phyloP scores from a whole-genome alignment of 2,329 filamentous ascomycete genomes.

The Ophiognomonia clavigignenti-juglandacearum region DNA sequence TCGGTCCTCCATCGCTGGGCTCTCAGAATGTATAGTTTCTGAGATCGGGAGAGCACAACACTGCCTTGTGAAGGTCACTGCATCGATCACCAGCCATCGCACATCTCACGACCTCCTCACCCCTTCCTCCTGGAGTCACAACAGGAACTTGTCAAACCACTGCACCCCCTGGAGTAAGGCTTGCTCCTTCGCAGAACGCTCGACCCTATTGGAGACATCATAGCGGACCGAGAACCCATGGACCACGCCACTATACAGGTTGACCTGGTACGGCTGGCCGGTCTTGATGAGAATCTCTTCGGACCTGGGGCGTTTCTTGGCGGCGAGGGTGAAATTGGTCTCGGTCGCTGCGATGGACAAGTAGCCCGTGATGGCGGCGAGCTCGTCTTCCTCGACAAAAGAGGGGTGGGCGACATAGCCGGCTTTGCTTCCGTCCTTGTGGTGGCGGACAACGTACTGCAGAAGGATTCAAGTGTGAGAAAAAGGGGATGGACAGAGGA shows the following conservation, averaged over 20 bases:
- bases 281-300: slow-evolving; percentile 57
- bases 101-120: too few relatives aligned
- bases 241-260: slow-evolving; percentile 62
- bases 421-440: slow-evolving; percentile 58
- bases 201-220: slow-evolving; percentile 51
- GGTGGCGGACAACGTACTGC: slow-evolving; percentile 66
- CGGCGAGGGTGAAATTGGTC: slow-evolving; percentile 61
- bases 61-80: too few relatives aligned
- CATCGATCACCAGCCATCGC: too few relatives aligned
- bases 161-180: slow-evolving; percentile 72
- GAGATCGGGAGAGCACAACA: too few relatives aligned
- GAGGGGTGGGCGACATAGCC: slow-evolving; percentile 74
- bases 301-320: slow-evolving; percentile 57
- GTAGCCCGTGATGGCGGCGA: slow-evolving; percentile 60
- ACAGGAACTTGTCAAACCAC: slow-evolving; percentile 68
- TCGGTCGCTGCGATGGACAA: slow-evolving; percentile 63
- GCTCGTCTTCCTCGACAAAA: slow-evolving; percentile 65
- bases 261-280: slow-evolving; percentile 67
- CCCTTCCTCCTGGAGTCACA: slow-evolving; percentile 21
- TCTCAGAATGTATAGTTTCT: too few relatives aligned
- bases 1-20: too few relatives aligned
- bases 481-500: background rate
- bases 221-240: slow-evolving; percentile 74
- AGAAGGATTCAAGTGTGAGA: background rate
- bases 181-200: slow-evolving; percentile 72